Evolutionary conservation across 345 rosid genomes (phyloP), one percentile per base, ranked within the genome.

Genomic region (Brassica rapa): DNA sequence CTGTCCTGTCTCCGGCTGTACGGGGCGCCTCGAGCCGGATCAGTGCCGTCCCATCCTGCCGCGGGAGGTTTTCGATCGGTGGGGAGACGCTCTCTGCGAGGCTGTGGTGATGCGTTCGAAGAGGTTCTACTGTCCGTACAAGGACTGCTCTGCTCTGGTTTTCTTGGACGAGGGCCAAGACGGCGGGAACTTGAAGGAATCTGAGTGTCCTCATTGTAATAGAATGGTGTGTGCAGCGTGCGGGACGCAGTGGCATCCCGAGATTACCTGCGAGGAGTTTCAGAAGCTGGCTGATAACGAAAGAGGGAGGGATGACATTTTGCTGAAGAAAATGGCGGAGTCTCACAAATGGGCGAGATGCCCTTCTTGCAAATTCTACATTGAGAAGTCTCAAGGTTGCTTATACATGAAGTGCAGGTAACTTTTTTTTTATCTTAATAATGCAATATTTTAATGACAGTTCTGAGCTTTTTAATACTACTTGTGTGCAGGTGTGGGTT

Each of bases 161-260:
- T 62, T 83, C 72, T 33, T 80, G 66, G 86, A 86, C 51, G 81
- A 69, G 63, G 77, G 46, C 3, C 62, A 68, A 43, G 73, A 70
- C 12, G 70, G 19, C 61, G 41, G 41, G 2, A 66, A 25, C 16
- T 29, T 87, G 23, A 76, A 4, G 33, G 79, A 85, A 66, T 80
- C 85, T 0, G 82, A 82, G 80, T 90, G 92, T 21, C 87, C 86
- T 29, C 29, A 65, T 30, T 89, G 91, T 68, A 41, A 76, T 51
- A 80, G 90, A 73, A 19, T 81, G 89, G 86, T 88, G 46, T 88
- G 90, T 43, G 84, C 79, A 0, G 41, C 63, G 29, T 90, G 92
- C 8, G 81, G 59, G 16, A 89, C 82, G 16, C 67, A 87, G 35
- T 90, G 92, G 94, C 92, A 90, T 74, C 6, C 83, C 0, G 87